phyloP scores from a whole-genome alignment of 805 yeast genomes.

The Yarrowia sp. region DNA sequence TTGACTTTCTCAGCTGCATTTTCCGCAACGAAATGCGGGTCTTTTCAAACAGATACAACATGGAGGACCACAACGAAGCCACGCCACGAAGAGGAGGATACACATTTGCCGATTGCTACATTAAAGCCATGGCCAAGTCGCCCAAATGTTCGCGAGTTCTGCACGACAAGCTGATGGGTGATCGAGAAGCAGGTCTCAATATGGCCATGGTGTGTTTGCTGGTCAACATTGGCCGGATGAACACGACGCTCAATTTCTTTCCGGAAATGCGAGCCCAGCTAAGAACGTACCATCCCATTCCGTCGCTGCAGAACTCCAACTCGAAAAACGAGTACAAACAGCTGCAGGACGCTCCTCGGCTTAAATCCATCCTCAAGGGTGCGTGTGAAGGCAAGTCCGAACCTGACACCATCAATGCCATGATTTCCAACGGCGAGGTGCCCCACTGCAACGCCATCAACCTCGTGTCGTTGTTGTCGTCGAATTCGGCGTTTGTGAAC shows the following conservation, averaged over 20 bases:
- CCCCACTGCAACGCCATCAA: slow-evolving; percentile 68
- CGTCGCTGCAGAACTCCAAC: slow-evolving; percentile 71
- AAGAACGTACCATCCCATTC: slow-evolving; percentile 90
- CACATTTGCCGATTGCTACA: slow-evolving; percentile 80
- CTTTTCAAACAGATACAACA: slow-evolving; percentile 48
- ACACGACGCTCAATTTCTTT: slow-evolving; percentile 88
- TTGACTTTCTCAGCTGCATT: slow-evolving; percentile 63
- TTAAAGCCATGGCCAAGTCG: slow-evolving; percentile 76
- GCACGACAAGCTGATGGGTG: slow-evolving; percentile 70
- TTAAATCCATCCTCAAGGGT: slow-evolving; percentile 84
- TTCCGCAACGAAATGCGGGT: slow-evolving; percentile 62
- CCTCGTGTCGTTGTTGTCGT: slow-evolving; percentile 68
- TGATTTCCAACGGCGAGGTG: slow-evolving; percentile 37
- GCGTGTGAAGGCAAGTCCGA: slow-evolving; percentile 68
- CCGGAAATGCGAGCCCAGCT: slow-evolving; percentile 93
- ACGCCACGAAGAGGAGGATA: slow-evolving; percentile 38
- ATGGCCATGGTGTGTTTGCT: slow-evolving; percentile 79
- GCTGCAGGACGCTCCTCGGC: slow-evolving; percentile 90
- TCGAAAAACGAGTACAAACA: slow-evolving; percentile 61
- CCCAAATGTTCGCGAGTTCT: slow-evolving; percentile 78
- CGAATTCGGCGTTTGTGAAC: slow-evolving; percentile 52
- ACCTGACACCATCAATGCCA: slow-evolving; percentile 48
- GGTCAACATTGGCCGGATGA: slow-evolving; percentile 90
- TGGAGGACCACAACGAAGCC: slow-evolving; percentile 31
- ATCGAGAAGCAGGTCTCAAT: slow-evolving; percentile 56